Conservation (phyloP, 1,139 yeast genomes). For the Candida freyschussii region DNA sequence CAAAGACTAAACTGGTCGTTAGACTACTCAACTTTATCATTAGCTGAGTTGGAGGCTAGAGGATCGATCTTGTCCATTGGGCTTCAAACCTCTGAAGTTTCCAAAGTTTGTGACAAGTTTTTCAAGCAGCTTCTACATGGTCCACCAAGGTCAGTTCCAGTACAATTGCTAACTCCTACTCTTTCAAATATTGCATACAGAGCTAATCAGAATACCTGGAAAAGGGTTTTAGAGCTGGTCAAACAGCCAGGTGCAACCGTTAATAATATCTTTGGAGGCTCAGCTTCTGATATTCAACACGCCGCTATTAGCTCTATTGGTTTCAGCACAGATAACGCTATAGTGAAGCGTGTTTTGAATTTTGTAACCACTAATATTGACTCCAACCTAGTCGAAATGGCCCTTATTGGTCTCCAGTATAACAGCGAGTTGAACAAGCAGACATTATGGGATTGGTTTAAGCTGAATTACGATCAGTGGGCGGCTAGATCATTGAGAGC, state of each 20-base stretch:
- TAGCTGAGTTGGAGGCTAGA: conserved; percentile 39
- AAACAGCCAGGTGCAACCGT: conserved; percentile 40
- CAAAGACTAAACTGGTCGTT: conserved; percentile 20
- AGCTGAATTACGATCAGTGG: conserved; percentile 48
- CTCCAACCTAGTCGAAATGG: conserved; percentile 47
- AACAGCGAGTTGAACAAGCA: conserved; percentile 18
- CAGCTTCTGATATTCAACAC: conserved; percentile 41
- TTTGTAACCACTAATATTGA: conserved; percentile 53
- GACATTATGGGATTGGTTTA: conserved; percentile 52
- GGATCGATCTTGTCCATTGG: conserved; percentile 26
- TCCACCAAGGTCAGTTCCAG: conserved; percentile 44
- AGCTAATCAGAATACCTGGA: conserved; percentile 46
- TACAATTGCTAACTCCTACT: conserved; percentile 37
- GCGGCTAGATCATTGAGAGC: conserved; percentile 38
- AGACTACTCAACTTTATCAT: conserved; percentile 19
- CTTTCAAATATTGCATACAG: conserved; percentile 32
- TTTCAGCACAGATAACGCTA: conserved; percentile 39
- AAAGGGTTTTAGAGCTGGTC: conserved; percentile 47
- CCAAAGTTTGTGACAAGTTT: conserved; percentile 34
- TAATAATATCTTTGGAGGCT: conserved; percentile 25
- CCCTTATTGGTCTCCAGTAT: conserved; percentile 45
- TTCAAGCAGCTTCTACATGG: conserved; percentile 48
- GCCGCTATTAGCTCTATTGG: conserved; percentile 52
- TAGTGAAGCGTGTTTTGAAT: conserved; percentile 48
- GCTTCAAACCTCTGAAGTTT: conserved; percentile 28